A percentile compares a stretch with the other conserved stretches of the same genome.
These are phyloP conservation scores for Fusarium palustre DNA, from an alignment of 2,329 filamentous ascomycete species.

Conservation along the genomic window DNA sequence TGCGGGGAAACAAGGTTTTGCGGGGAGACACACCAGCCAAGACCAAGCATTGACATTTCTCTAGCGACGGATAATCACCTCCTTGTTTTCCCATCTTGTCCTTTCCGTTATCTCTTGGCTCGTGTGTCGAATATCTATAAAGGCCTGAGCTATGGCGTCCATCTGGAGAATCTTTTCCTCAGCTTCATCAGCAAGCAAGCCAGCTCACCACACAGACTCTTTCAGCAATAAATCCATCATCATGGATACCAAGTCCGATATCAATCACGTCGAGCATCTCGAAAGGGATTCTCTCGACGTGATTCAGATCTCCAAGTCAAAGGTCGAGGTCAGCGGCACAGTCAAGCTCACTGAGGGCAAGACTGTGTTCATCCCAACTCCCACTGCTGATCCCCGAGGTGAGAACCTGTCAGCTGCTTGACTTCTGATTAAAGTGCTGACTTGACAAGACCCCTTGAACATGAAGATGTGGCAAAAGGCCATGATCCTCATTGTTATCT, in stretches of 20 bases:
- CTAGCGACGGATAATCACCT: neutral
- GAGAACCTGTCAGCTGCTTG: neutral
- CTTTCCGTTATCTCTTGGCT: slow-evolving; percentile 14
- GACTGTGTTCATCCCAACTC: slow-evolving; percentile 37
- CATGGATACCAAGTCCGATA: slow-evolving; percentile 34
- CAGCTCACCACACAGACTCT: slow-evolving; percentile 2
- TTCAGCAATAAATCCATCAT: slow-evolving; percentile 6
- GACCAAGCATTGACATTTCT: slow-evolving; percentile 5
- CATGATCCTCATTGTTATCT: slow-evolving; percentile 35
- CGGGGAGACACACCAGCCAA: slow-evolving; percentile 23
- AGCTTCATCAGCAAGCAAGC: slow-evolving; percentile 12
- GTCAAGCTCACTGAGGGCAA: slow-evolving; percentile 37
- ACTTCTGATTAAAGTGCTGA: neutral
- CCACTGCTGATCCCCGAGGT: slow-evolving; percentile 36
- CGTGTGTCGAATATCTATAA: slow-evolving; percentile 21
- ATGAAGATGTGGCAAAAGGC: slow-evolving; percentile 44
- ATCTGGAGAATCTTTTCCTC: neutral
- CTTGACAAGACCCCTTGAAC: slow-evolving; percentile 35
- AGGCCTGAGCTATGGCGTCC: slow-evolving; percentile 4
- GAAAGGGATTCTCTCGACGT: slow-evolving; percentile 34
- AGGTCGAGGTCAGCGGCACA: slow-evolving; percentile 38
- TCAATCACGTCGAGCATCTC: slow-evolving; percentile 38
- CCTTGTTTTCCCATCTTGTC: neutral
- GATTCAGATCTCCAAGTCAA: slow-evolving; percentile 33
- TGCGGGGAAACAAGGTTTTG: slow-evolving; percentile 33